Percentiles rank a stretch among this genome's conserved stretches.
Evolutionary conservation across 2,329 filamentous ascomycete species (phyloP).

Genomic region (Sporothrix phasma): DNA sequence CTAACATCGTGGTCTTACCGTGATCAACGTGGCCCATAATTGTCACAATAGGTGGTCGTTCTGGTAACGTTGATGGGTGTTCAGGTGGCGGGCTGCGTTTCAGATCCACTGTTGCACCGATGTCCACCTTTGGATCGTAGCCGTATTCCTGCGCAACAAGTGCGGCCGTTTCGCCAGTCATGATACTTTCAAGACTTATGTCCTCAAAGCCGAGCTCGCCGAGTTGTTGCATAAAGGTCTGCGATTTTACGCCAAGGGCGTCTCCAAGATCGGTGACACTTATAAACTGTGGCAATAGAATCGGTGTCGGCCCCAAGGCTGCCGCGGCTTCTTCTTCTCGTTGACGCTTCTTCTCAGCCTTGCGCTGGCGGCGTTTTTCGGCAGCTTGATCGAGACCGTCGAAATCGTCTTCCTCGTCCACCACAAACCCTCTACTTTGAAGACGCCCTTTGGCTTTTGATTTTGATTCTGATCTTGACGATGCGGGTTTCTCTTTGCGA

Average conservation of each 20-base stretch:
- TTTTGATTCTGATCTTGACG: constrained; percentile 9
- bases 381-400: constrained; percentile 30
- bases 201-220: constrained; percentile 84
- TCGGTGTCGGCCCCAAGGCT: constrained; percentile 39
- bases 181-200: constrained; percentile 68
- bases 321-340: constrained; percentile 30
- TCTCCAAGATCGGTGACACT: constrained; percentile 73
- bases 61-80: constrained; percentile 58
- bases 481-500: constrained; percentile 3
- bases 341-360: constrained; percentile 35
- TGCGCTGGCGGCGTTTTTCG: constrained; percentile 32
- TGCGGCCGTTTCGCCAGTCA: constrained; percentile 83
- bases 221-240: constrained; percentile 65
- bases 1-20: constrained; percentile 92
- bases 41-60: constrained; percentile 84
- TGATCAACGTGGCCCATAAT: constrained; percentile 99
- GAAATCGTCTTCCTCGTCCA: constrained; percentile 34
- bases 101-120: constrained; percentile 58
- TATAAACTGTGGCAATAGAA: constrained; percentile 84
- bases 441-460: constrained; percentile 3
- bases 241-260: constrained; percentile 59
- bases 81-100: constrained; percentile 57
- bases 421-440: constrained; percentile 13
- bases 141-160: constrained; percentile 89
- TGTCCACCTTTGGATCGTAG: constrained; percentile 72